These are phyloP conservation scores for Phytophthora podocarpi DNA, from an alignment of 352 stramenopile species.

Conservation along the genomic window DNA sequence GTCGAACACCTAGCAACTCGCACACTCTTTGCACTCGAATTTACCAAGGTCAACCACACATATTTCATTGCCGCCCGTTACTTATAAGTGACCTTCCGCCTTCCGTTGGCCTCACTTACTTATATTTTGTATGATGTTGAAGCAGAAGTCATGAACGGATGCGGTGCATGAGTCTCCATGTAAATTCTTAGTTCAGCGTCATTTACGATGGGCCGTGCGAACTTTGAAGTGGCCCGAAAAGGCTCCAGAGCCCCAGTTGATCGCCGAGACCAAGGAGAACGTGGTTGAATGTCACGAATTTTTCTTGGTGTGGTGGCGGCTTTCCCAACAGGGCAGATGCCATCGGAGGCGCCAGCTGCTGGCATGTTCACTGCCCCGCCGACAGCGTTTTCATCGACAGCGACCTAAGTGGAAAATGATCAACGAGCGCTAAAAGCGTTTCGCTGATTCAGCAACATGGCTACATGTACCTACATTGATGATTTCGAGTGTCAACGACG, in stretches of 20 bases:
- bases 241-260: not conserved
- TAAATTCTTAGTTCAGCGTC: not conserved
- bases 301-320: not conserved
- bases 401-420: not conserved
- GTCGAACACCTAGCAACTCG: constrained; percentile 13
- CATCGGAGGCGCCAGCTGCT: too few species aligned
- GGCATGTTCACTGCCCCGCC: too few species aligned
- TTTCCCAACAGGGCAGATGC: constrained; percentile 2
- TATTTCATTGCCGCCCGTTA: constrained; percentile 19
- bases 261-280: constrained; percentile 6
- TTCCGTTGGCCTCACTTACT: not conserved
- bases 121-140: not conserved
- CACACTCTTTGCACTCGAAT: constrained; percentile 25
- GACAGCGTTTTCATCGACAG: not conserved
- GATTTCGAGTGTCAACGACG: not conserved
- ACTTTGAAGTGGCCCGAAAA: constrained; percentile 4
- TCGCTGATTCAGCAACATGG: not conserved
- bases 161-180: not conserved
- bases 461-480: not conserved
- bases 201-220: too few species aligned
- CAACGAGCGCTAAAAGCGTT: too few species aligned
- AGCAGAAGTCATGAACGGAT: constrained; percentile 15
- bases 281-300: constrained; percentile 29
- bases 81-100: constrained; percentile 18
- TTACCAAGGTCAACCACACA: constrained; percentile 26